These are phyloP conservation scores for Aspergillus nomiae DNA, from an alignment of 2,329 filamentous ascomycete species.

Conservation along the genomic window DNA sequence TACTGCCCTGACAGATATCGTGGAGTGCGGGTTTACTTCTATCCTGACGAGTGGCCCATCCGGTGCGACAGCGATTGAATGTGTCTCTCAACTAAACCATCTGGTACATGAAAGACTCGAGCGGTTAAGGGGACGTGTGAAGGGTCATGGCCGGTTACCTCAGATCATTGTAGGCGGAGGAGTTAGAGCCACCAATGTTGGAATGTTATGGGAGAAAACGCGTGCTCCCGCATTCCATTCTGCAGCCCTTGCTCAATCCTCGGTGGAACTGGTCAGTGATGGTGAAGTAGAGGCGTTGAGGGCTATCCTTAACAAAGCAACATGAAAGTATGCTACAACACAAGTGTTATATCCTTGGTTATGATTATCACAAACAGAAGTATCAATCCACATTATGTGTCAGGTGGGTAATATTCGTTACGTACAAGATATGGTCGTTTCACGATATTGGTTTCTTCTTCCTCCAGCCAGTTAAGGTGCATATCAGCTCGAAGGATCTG, in stretches of 20 bases:
- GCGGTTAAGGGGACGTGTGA: not conserved
- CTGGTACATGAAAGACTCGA: constrained; percentile 15
- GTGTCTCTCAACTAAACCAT: constrained; percentile 34
- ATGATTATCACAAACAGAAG: not conserved
- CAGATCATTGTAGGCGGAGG: constrained; percentile 57
- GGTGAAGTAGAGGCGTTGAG: constrained; percentile 6
- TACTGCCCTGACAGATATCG: constrained; percentile 37
- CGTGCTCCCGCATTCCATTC: constrained; percentile 46
- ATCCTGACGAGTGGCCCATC: constrained; percentile 51
- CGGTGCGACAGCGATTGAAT: constrained; percentile 38
- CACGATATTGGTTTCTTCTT: not conserved
- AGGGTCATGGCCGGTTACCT: not conserved
- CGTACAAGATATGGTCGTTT: not conserved
- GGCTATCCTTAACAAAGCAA: not conserved
- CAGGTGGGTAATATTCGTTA: not conserved
- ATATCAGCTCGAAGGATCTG: not conserved
- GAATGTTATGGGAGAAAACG: constrained; percentile 30
- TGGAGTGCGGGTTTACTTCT: constrained; percentile 46
- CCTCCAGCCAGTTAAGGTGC: not conserved
- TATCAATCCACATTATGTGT: not conserved
- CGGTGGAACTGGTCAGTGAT: not conserved
- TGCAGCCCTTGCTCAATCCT: constrained; percentile 35
- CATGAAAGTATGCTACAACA: not conserved
- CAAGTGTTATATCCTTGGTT: no score
- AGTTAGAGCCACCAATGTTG: constrained; percentile 49